phyloP scores from a whole-genome alignment of 2,329 filamentous ascomycete species.

The Cercospora sesami region DNA sequence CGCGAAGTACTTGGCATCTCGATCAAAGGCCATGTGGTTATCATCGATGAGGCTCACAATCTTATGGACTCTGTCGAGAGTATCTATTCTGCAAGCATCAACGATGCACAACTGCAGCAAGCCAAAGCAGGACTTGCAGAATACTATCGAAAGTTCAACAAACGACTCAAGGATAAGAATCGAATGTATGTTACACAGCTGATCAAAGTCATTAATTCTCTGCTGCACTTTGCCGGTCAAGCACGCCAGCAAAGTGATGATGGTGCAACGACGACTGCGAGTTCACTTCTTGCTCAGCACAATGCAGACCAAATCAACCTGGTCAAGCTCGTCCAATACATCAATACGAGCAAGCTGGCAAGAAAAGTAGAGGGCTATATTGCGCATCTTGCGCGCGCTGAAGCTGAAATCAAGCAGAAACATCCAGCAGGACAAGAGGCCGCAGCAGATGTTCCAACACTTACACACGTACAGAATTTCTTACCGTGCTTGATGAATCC shows the following conservation, averaged over 20 bases:
- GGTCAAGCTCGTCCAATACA: conserved; percentile 81
- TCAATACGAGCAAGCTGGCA: conserved; percentile 88
- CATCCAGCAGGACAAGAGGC: background rate
- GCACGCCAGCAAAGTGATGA: conserved; percentile 35
- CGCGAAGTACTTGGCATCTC: conserved; percentile 84
- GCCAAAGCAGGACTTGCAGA: conserved; percentile 73
- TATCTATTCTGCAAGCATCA: conserved; percentile 78
- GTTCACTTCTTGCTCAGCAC: conserved; percentile 74
- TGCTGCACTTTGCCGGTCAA: conserved; percentile 43
- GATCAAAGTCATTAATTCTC: conserved; percentile 76
- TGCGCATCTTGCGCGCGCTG: conserved; percentile 49
- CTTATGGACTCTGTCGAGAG: conserved; percentile 91
- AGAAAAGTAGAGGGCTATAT: conserved; percentile 93
- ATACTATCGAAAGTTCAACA: conserved; percentile 86
- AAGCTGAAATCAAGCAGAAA: background rate
- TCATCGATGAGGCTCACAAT: conserved; percentile 97
- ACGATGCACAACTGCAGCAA: conserved; percentile 68
- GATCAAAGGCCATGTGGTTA: conserved; percentile 83
- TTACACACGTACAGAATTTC: conserved; percentile 67
- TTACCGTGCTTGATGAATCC: conserved; percentile 83
- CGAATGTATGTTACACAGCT: conserved; percentile 87
- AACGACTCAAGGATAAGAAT: conserved; percentile 85
- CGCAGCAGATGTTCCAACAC: conserved; percentile 46
- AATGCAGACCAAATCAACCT: conserved; percentile 94
- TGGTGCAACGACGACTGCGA: conserved; percentile 70